Evolutionary conservation across 352 stramenopile genomes (phyloP).

Genomic region (Phytopythium helicoides): DNA sequence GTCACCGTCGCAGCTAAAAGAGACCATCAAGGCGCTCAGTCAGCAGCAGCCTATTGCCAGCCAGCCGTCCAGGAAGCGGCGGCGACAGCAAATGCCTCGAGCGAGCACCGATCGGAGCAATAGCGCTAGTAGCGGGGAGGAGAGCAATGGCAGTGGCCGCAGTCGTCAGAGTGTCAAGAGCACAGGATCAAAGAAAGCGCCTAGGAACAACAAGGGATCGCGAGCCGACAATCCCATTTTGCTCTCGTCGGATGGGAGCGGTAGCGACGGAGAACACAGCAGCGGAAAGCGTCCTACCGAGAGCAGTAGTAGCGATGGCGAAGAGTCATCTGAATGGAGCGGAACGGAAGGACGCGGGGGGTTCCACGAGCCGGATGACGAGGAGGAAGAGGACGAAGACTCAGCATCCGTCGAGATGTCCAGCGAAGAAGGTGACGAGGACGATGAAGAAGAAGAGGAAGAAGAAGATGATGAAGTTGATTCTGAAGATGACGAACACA

Average conservation of each 20-base stretch:
- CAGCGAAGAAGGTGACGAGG: slow-evolving; percentile 13
- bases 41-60: slow-evolving; percentile 13
- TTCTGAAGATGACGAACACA: slow-evolving; percentile 7
- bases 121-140: not conserved
- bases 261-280: slow-evolving; percentile 6
- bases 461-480: slow-evolving; percentile 4
- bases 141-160: not conserved
- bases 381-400: slow-evolving; percentile 12
- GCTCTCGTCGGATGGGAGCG: slow-evolving; percentile 21
- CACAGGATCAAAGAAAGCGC: slow-evolving; percentile 6
- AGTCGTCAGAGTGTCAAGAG: not conserved
- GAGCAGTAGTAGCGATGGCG: slow-evolving; percentile 2
- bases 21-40: slow-evolving; percentile 7
- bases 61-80: not conserved
- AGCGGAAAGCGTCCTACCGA: slow-evolving; percentile 9
- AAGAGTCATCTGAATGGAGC: slow-evolving; percentile 12
- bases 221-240: slow-evolving; percentile 18
- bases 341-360: slow-evolving; percentile 10
- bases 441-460: slow-evolving; percentile 11
- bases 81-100: slow-evolving; percentile 2
- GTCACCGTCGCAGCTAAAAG: slow-evolving; percentile 1
- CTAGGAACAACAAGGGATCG: slow-evolving; percentile 8
- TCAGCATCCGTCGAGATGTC: not conserved
- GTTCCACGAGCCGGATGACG: slow-evolving; percentile 19
- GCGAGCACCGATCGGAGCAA: slow-evolving; percentile 8